Base-by-base conservation (phyloP, 2,329 filamentous ascomycete genomes). In the Moelleriella libera region DNA sequence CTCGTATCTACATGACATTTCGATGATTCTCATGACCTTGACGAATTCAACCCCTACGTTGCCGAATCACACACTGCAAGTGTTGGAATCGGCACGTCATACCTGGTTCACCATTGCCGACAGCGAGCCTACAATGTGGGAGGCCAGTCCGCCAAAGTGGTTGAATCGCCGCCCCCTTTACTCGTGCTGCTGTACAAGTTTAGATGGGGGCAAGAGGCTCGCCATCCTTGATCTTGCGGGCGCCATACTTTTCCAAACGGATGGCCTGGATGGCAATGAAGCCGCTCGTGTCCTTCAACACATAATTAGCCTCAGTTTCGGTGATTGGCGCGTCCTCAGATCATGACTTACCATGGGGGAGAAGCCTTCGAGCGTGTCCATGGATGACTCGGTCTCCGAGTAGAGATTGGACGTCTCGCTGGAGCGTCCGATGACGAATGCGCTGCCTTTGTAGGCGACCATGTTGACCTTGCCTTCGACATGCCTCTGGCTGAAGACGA, bases 211-310 rank as follows among this genome's bases (percentile, higher is more conserved):
- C 21, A 21, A 37, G 5, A 11, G 12, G 14, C 30, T 11, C 2
- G 10, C n/a, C 9, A 10, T 21, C 30, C 32, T 37, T 37, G 32
- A 37, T 37, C 12, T 37, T 44, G 10, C 47, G 46, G n/a, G 12
- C 5, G 11, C 34, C 21, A 21, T 44, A 42, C 30, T 43, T 47
- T 21, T 30, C 44, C 6, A 29, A n/a, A 7, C 42, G 40, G 53
- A 84, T 83, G 53, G 77, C 77, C 58, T 90, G 73, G 56, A 88
- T 81, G 47, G 72, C 74, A 59, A 90, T 80, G 60, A 82, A 81
- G 30, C 72, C 72, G 10, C 59, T 74, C 54, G 79, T 78, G 60
- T 88, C 83, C 75, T 61, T 10, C 43, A 37, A 7, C 10, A 6
- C 10, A 6, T 10, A 45, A 3, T 11, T 44, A n/a, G 9, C 42